Conservation (phyloP, 2,329 filamentous ascomycete species). For the Annulohypoxylon truncatum region DNA sequence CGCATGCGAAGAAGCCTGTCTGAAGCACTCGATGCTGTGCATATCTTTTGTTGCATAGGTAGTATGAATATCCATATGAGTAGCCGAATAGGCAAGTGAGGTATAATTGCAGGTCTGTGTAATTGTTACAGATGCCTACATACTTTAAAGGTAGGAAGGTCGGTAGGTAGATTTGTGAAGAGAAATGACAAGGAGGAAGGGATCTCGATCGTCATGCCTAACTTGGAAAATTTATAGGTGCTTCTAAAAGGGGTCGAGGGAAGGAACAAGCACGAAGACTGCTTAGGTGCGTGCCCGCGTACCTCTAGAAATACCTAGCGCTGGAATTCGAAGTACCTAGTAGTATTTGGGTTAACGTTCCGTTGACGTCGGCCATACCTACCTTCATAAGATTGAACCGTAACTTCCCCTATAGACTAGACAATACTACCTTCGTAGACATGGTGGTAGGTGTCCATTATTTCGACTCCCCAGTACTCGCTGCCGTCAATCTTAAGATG, state of each 20-base stretch:
- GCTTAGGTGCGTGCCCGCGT: too few relatives aligned
- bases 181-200: background rate
- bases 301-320: background rate
- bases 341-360: background rate
- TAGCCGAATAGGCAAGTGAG: background rate
- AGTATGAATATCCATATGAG: too few relatives aligned
- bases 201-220: background rate
- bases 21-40: background rate
- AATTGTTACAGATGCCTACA: background rate
- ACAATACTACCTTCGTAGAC: background rate
- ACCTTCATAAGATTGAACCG: background rate
- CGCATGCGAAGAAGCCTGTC: background rate
- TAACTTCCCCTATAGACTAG: slow-evolving; percentile 5
- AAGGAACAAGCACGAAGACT: background rate
- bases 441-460: too few relatives aligned
- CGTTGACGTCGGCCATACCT: background rate
- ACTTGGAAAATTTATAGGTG: background rate
- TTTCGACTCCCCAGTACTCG: too few relatives aligned
- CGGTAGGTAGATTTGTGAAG: background rate
- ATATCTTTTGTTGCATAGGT: too few relatives aligned
- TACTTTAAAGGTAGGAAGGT: too few relatives aligned
- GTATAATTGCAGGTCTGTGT: background rate
- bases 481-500: background rate
- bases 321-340: background rate
- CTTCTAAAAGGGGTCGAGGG: background rate